These are phyloP conservation scores for Candida sanyaensis DNA, from an alignment of 1,139 yeast species.

Conservation along the genomic window DNA sequence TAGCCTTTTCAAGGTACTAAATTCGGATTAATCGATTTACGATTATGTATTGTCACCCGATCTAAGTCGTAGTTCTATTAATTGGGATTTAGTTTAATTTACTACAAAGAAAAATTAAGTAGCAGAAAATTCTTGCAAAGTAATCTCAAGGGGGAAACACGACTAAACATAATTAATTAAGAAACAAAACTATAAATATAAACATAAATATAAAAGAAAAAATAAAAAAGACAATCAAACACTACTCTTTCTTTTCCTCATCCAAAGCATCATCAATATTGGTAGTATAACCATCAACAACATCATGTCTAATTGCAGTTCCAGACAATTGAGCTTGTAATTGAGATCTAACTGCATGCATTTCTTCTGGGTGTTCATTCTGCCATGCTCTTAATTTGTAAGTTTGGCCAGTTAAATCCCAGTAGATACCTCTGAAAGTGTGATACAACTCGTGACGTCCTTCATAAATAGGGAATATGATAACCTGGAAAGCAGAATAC, in stretches of 20 bases:
- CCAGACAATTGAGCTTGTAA: constrained; percentile 40
- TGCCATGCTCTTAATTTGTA: constrained; percentile 77
- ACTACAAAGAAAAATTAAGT: too few relatives aligned
- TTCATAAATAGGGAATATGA: constrained; percentile 64
- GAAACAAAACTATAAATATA: not conserved
- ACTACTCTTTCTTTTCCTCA: constrained; percentile 21
- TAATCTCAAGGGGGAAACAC: too few relatives aligned
- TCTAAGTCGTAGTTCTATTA: too few relatives aligned
- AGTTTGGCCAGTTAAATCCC: constrained; percentile 80
- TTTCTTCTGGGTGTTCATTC: constrained; percentile 60
- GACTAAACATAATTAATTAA: not conserved
- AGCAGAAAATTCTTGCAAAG: too few relatives aligned
- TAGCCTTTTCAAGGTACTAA: too few relatives aligned
- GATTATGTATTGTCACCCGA: too few relatives aligned
- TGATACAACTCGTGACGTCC: constrained; percentile 65
- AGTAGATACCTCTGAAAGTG: constrained; percentile 73
- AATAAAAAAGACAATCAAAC: not conserved
- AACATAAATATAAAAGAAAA: not conserved
- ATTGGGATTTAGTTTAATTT: too few relatives aligned
- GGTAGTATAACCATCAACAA: constrained; percentile 33
- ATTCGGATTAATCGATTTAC: too few relatives aligned
- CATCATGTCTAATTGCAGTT: constrained; percentile 19
- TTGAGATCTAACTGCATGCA: constrained; percentile 69
- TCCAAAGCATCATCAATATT: constrained; percentile 27
- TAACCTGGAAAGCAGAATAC: constrained; percentile 55